Percentiles rank a stretch among this genome's conserved stretches.
Conservation (phyloP, 768 basidiomycete genomes). For the Suillus brevipes region DNA sequence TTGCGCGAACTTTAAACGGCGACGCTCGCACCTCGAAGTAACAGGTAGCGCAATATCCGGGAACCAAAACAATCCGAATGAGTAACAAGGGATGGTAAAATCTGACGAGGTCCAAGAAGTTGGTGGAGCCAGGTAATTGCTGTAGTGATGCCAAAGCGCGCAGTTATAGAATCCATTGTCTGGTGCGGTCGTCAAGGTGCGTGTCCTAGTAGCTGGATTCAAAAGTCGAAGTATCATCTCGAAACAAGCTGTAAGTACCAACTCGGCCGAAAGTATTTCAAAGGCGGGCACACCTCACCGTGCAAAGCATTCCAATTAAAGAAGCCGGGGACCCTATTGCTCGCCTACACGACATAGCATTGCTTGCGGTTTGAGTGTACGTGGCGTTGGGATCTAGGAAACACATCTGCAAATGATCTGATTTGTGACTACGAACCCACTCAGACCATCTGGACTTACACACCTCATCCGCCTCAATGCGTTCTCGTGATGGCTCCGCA, state of each 20-base stretch:
- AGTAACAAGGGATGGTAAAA: not conserved
- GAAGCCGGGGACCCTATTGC: not conserved
- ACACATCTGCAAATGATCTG: not conserved
- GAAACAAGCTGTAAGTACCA: not conserved
- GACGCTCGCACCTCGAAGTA: too few relatives aligned
- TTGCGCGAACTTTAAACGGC: too few relatives aligned
- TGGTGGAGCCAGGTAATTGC: not conserved
- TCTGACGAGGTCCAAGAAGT: not conserved
- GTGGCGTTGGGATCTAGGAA: constrained; percentile 67
- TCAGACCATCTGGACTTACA: constrained; percentile 62
- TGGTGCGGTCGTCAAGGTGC: not conserved
- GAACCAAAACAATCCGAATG: not conserved
- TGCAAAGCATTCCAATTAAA: not conserved
- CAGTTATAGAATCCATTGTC: not conserved
- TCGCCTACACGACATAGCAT: not conserved
- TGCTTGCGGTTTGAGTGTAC: constrained; percentile 28
- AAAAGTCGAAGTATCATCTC: not conserved
- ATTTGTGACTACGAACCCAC: constrained; percentile 46
- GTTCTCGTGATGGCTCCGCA: constrained; percentile 64
- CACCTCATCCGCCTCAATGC: constrained; percentile 78
- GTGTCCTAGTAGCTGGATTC: not conserved
- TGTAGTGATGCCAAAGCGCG: not conserved
- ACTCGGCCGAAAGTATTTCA: not conserved
- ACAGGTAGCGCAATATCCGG: not conserved
- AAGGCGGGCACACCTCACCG: not conserved